phyloP scores from a whole-genome alignment of 2,329 filamentous ascomycete species.

The Claviceps sp. region DNA sequence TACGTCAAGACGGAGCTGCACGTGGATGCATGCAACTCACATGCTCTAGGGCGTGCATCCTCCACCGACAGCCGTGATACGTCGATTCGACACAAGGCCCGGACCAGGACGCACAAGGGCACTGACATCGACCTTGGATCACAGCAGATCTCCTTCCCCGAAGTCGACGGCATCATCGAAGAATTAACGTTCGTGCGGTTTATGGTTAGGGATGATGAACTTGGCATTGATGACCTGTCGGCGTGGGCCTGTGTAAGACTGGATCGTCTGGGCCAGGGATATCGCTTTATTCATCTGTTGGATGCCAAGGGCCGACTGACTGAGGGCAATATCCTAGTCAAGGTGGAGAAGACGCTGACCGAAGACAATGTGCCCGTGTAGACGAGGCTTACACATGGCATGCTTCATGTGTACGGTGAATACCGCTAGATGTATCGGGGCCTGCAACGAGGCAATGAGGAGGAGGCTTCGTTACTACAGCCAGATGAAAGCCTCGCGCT shows the following conservation, averaged over 20 bases:
- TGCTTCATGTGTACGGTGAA: no score
- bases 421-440: background rate
- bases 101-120: slow-evolving; percentile 45
- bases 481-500: no score
- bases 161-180: slow-evolving; percentile 44
- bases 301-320: slow-evolving; percentile 54
- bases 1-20: slow-evolving; percentile 80
- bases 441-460: no score
- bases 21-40: slow-evolving; percentile 50
- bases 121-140: slow-evolving; percentile 49
- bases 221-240: slow-evolving; percentile 63
- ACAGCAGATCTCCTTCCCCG: slow-evolving; percentile 44
- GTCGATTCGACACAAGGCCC: slow-evolving; percentile 40
- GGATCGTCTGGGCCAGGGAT: slow-evolving; percentile 64
- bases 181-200: slow-evolving; percentile 66
- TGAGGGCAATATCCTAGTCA: slow-evolving; percentile 59
- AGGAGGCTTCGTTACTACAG: no score
- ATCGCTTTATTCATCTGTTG: slow-evolving; percentile 63
- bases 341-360: slow-evolving; percentile 49
- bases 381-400: background rate
- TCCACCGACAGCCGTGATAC: slow-evolving; percentile 27
- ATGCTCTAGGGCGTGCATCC: slow-evolving; percentile 18
- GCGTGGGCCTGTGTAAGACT: slow-evolving; percentile 84
- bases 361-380: slow-evolving; percentile 1
- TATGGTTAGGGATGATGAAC: slow-evolving; percentile 78